Conservation (phyloP, 768 basidiomycete genomes). For the Vararia minispora region DNA sequence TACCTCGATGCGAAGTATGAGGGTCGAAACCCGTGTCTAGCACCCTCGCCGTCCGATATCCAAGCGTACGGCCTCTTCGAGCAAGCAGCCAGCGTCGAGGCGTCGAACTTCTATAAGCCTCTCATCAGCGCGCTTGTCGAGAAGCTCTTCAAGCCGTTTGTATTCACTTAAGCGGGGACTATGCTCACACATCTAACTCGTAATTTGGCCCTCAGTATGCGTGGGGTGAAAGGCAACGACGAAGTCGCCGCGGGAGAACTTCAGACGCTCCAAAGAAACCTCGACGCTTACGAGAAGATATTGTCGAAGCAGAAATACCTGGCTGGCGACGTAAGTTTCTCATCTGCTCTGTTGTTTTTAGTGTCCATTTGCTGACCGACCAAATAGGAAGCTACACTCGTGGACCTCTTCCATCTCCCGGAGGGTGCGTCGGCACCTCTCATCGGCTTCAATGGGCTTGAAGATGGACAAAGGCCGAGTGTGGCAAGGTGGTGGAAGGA, state of each 20-base stretch:
- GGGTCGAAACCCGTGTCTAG: constrained; percentile 13
- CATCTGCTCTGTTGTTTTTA: background rate
- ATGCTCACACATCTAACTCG: too few relatives aligned
- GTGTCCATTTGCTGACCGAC: background rate
- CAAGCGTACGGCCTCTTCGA: constrained; percentile 17
- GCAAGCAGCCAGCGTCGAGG: constrained; percentile 21
- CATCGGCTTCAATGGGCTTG: background rate
- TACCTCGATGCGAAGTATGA: constrained; percentile 17
- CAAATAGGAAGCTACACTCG: constrained; percentile 4
- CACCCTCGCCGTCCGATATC: constrained; percentile 14
- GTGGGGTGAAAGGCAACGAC: background rate
- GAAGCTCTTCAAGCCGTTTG: constrained; percentile 1
- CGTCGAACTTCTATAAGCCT: constrained; percentile 1
- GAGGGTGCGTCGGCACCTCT: background rate
- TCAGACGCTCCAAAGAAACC: background rate
- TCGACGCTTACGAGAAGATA: constrained; percentile 3
- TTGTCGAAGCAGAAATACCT: constrained; percentile 9
- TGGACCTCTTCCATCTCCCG: constrained; percentile 7
- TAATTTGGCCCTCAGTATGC: too few relatives aligned
- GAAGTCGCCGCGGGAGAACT: background rate
- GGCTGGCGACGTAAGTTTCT: constrained; percentile 6
- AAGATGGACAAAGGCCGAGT: constrained; percentile 4
- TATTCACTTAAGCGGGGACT: too few relatives aligned
- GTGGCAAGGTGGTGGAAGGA: constrained; percentile 8
- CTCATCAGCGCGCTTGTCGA: background rate